Conservation (phyloP, 306 rosid species). For the Ormosia emarginata region DNA sequence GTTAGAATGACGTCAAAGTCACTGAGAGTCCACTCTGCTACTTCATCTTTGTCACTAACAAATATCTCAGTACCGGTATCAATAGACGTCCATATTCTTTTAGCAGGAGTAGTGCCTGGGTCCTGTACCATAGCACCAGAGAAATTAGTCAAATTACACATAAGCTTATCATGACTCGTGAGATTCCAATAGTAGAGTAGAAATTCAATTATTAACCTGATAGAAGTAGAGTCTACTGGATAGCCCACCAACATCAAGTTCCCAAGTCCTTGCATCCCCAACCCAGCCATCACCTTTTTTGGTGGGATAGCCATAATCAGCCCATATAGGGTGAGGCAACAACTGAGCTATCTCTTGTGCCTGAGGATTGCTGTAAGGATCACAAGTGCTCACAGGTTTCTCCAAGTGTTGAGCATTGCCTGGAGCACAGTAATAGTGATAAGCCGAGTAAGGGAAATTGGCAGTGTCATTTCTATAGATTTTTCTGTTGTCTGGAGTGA, state of each 20-base stretch:
- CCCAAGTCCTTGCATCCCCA: slow-evolving; percentile 75
- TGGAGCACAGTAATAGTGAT: slow-evolving; percentile 77
- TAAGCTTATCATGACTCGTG: neutral
- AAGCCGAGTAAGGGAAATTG: slow-evolving; percentile 67
- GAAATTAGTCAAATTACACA: neutral
- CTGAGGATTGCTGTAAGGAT: slow-evolving; percentile 83
- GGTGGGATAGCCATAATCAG: slow-evolving; percentile 68
- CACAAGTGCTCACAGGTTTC: slow-evolving; percentile 57
- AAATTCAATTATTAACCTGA: slow-evolving; percentile 39
- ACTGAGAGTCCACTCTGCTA: slow-evolving; percentile 74
- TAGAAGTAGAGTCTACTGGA: slow-evolving; percentile 66
- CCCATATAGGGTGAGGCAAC: slow-evolving; percentile 78
- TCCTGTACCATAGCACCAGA: slow-evolving; percentile 36
- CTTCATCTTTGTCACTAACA: slow-evolving; percentile 59
- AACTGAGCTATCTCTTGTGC: slow-evolving; percentile 84
- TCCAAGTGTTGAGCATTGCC: slow-evolving; percentile 65
- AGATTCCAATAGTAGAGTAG: slow-evolving; percentile 16
- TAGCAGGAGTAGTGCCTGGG: slow-evolving; percentile 60
- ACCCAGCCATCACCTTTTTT: slow-evolving; percentile 75
- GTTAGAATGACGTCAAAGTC: slow-evolving; percentile 57
- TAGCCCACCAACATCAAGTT: slow-evolving; percentile 77
- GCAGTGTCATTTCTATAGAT: slow-evolving; percentile 65
- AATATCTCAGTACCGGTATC: slow-evolving; percentile 78
- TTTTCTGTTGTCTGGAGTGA: slow-evolving; percentile 57
- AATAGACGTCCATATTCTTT: slow-evolving; percentile 69